Conservation (phyloP, 2,329 filamentous ascomycete species). For the Lasiodiplodia theobromae region DNA sequence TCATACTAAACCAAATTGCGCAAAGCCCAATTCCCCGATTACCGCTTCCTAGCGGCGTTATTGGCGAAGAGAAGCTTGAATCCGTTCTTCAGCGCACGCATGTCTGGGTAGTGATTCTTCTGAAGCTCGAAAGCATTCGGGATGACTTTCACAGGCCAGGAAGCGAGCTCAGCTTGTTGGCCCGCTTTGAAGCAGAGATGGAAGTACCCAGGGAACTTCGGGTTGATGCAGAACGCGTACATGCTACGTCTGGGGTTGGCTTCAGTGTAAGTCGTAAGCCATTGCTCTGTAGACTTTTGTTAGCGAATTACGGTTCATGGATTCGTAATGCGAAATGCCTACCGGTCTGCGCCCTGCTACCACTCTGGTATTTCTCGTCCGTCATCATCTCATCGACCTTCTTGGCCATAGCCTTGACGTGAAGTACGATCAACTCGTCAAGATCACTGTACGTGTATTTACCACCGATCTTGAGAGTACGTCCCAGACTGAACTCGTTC, state of each 20-base stretch:
- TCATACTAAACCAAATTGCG: background rate
- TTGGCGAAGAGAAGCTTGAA: slow-evolving; percentile 85
- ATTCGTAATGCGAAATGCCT: slow-evolving; percentile 53
- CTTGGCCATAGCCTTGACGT: slow-evolving; percentile 96
- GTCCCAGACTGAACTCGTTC: slow-evolving; percentile 93
- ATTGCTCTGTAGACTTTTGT: slow-evolving; percentile 72
- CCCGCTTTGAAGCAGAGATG: slow-evolving; percentile 96
- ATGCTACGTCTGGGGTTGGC: slow-evolving; percentile 93
- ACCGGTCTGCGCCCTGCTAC: slow-evolving; percentile 84
- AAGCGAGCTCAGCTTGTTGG: slow-evolving; percentile 72
- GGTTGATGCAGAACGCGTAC: slow-evolving; percentile 95
- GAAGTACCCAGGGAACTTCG: slow-evolving; percentile 93
- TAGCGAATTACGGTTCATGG: slow-evolving; percentile 21
- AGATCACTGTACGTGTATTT: slow-evolving; percentile 95
- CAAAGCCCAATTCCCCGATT: background rate
- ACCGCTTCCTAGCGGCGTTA: slow-evolving; percentile 24
- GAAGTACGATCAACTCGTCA: slow-evolving; percentile 95
- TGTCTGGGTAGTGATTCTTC: slow-evolving; percentile 89
- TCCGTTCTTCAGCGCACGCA: slow-evolving; percentile 93
- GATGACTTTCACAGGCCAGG: slow-evolving; percentile 87
- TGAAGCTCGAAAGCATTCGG: slow-evolving; percentile 93
- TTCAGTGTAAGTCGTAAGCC: slow-evolving; percentile 94
- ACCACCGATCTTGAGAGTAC: slow-evolving; percentile 81
- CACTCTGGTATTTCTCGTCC: slow-evolving; percentile 90
- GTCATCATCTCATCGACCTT: slow-evolving; percentile 97